Conservation (phyloP, 116 monocot genomes). For the Posidonia oceanica region DNA sequence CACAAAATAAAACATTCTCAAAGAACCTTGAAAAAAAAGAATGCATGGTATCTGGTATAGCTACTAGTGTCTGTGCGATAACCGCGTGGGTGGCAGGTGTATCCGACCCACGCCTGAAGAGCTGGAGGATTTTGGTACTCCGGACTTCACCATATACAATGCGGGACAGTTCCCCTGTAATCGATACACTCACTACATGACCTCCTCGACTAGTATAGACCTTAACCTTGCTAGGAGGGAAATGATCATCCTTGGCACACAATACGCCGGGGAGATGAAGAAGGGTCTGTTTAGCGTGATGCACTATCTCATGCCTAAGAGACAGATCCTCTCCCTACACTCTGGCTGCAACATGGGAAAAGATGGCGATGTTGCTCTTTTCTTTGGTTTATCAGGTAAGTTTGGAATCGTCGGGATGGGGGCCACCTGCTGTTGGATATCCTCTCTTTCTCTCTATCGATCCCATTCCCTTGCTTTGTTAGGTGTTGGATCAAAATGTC, state of each 20-base stretch:
- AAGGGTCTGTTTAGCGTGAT: constrained; percentile 97
- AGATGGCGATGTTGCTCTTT: constrained; percentile 88
- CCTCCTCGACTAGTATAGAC: constrained; percentile 64
- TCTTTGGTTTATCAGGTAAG: constrained; percentile 95
- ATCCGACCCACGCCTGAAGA: constrained; percentile 75
- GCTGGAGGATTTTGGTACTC: constrained; percentile 63
- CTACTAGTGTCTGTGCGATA: constrained; percentile 27
- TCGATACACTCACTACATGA: constrained; percentile 84
- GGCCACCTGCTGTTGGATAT: constrained; percentile 21
- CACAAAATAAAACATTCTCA: background rate
- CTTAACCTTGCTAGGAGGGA: constrained; percentile 74
- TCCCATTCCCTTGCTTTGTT: constrained; percentile 2
- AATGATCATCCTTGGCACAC: constrained; percentile 96
- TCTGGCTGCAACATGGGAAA: constrained; percentile 96
- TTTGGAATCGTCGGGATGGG: constrained; percentile 20
- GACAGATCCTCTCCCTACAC: constrained; percentile 76
- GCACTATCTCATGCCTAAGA: constrained; percentile 97
- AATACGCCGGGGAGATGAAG: constrained; percentile 99
- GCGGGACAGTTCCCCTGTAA: constrained; percentile 75
- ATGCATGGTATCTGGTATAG: constrained; percentile 10
- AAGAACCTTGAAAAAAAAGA: background rate
- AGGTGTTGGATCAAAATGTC: background rate
- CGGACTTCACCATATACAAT: constrained; percentile 81
- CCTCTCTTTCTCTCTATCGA: background rate
- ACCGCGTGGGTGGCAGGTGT: constrained; percentile 66